Conservation (phyloP, 2,329 filamentous ascomycete species). For the Zopfia rhizophila region DNA sequence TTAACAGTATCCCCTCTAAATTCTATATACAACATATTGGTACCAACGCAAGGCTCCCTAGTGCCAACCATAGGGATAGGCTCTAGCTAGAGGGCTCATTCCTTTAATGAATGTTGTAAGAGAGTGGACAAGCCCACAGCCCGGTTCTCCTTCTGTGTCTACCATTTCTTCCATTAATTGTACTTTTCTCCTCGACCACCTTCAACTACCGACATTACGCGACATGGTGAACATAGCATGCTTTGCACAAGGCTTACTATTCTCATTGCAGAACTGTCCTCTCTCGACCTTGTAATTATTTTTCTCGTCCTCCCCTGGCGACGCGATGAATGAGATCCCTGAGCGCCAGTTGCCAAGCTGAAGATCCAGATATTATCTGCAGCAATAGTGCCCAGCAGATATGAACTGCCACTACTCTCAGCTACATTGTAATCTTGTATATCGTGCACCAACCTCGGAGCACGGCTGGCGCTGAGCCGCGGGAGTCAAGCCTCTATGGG, state of each 20-base stretch:
- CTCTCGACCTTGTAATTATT: too few species aligned
- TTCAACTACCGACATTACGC: conserved; percentile 8
- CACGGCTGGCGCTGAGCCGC: conserved; percentile 8
- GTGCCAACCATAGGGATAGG: too few species aligned
- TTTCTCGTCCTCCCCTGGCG: conserved; percentile 3
- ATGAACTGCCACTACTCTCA: conserved; percentile 29
- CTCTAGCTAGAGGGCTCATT: too few species aligned
- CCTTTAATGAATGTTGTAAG: too few species aligned
- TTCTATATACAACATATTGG: too few species aligned
- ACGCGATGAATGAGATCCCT: conserved; percentile 3
- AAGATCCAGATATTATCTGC: conserved; percentile 36
- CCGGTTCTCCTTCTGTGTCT: neutral
- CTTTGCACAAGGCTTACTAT: too few species aligned
- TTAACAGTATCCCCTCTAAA: too few species aligned
- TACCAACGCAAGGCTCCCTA: too few species aligned
- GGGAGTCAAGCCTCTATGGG: conserved; percentile 4
- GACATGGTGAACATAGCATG: conserved; percentile 5
- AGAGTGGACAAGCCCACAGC: too few species aligned
- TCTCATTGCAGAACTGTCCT: too few species aligned
- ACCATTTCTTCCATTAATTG: neutral
- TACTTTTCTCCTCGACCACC: neutral
- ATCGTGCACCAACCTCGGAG: conserved; percentile 14
- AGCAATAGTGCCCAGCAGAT: conserved; percentile 26
- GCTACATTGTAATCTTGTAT: conserved; percentile 26
- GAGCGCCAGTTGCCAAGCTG: conserved; percentile 40